Conservation (phyloP, 139 green algal genomes). For the Chlorella sp. region DNA sequence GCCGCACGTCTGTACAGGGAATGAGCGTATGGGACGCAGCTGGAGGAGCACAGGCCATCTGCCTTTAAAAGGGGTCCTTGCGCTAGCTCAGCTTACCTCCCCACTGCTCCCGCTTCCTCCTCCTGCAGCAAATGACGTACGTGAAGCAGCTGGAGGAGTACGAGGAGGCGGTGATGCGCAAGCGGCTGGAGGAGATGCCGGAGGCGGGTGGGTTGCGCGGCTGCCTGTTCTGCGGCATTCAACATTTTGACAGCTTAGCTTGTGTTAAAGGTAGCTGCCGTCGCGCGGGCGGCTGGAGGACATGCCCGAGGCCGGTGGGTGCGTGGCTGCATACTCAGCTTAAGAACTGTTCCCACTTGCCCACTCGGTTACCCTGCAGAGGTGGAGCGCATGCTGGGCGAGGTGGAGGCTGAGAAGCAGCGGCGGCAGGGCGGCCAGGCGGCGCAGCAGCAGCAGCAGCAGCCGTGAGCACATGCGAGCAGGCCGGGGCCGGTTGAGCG, state of each 20-base stretch:
- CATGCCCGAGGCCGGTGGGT: conserved; percentile 79
- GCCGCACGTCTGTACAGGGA: too few relatives aligned
- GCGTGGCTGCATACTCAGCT: too few relatives aligned
- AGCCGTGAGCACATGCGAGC: too few relatives aligned
- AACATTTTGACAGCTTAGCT: too few relatives aligned
- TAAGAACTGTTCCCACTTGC: too few relatives aligned
- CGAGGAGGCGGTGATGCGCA: conserved; percentile 97
- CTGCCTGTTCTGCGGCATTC: too few relatives aligned
- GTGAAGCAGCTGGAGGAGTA: conserved; percentile 98
- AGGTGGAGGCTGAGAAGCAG: conserved; percentile 46
- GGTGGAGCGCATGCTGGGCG: conserved; percentile 47
- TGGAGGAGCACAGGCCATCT: neutral
- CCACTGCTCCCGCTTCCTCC: neutral
- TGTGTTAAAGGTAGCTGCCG: conserved; percentile 97
- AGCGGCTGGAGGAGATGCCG: conserved; percentile 96
- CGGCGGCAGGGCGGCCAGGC: neutral
- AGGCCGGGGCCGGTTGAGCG: too few relatives aligned
- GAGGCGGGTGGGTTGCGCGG: conserved; percentile 51
- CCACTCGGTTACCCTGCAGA: too few relatives aligned
- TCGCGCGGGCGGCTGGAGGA: conserved; percentile 96
- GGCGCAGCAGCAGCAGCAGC: conserved; percentile 8
- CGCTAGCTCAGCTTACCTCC: neutral
- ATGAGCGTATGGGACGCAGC: too few relatives aligned
- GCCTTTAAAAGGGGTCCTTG: too few relatives aligned
- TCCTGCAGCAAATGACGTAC: conserved; percentile 97